Percentiles rank a stretch among this genome's conserved stretches.
Evolutionary conservation across 768 basidiomycete genomes (phyloP).

Genomic region (Termitomyces sp.): DNA sequence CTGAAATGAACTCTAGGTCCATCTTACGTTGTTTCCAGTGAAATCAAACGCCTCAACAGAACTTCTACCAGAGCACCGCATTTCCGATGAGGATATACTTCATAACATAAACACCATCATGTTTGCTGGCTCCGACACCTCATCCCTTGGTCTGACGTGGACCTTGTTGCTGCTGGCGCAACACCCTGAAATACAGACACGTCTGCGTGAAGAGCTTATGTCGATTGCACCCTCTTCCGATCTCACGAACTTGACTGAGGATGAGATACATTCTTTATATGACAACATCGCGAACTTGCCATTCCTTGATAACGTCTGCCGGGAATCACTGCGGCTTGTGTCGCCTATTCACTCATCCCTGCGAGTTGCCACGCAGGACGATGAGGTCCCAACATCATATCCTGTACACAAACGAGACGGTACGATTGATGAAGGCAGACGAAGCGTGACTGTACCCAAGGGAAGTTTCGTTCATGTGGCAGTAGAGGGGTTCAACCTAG

Average conservation of each 20-base stretch:
- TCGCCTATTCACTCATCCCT: conserved; percentile 80
- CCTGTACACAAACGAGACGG: conserved; percentile 50
- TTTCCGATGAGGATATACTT: conserved; percentile 85
- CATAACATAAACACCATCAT: conserved; percentile 86
- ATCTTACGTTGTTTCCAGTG: conserved; percentile 40
- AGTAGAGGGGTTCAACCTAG: conserved; percentile 74
- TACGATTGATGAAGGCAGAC: conserved; percentile 30
- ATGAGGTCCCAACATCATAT: conserved; percentile 65
- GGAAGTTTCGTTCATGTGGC: conserved; percentile 76
- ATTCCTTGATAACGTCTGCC: conserved; percentile 68
- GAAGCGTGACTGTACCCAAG: conserved; percentile 49
- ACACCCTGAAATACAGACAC: conserved; percentile 59
- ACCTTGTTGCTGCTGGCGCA: conserved; percentile 69
- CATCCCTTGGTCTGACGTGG: conserved; percentile 81
- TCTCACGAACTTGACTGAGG: conserved; percentile 46
- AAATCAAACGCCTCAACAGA: conserved; percentile 77
- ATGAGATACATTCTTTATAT: conserved; percentile 61
- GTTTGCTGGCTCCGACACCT: conserved; percentile 88
- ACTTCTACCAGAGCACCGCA: conserved; percentile 58
- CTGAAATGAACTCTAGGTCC: background rate
- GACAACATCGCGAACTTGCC: conserved; percentile 53
- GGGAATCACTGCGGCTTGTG: conserved; percentile 71
- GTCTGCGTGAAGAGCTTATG: conserved; percentile 64
- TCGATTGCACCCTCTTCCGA: conserved; percentile 33
- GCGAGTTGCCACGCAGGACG: conserved; percentile 72